phyloP scores from a whole-genome alignment of 306 rosid genomes.

The Hippophae rhamnoides region DNA sequence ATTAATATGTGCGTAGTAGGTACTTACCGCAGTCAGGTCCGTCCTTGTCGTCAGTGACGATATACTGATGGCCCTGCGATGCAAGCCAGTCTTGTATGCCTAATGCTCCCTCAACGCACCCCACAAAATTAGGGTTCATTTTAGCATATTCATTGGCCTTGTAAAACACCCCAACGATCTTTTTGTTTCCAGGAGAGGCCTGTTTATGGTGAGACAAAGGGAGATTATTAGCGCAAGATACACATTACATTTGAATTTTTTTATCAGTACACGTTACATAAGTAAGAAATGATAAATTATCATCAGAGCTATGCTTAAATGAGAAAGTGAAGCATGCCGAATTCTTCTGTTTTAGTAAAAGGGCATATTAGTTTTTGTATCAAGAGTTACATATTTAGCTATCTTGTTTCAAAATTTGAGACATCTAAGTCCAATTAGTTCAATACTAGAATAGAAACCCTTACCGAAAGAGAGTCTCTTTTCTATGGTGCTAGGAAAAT shows the following conservation, averaged over 20 bases:
- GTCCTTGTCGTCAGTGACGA: slow-evolving; percentile 96
- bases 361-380: too few species aligned
- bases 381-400: too few species aligned
- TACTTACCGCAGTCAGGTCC: slow-evolving; percentile 68
- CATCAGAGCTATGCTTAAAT: too few species aligned
- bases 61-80: slow-evolving; percentile 81
- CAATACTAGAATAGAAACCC: too few species aligned
- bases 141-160: slow-evolving; percentile 76
- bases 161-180: slow-evolving; percentile 94
- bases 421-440: too few species aligned
- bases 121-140: slow-evolving; percentile 78
- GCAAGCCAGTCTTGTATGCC: slow-evolving; percentile 89
- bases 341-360: too few species aligned
- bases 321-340: too few species aligned
- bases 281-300: too few species aligned
- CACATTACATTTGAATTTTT: background rate
- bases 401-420: too few species aligned
- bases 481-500: too few species aligned
- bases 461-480: too few species aligned
- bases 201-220: slow-evolving; percentile 19
- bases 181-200: slow-evolving; percentile 70
- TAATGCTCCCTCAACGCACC: slow-evolving; percentile 78
- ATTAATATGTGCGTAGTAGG: background rate
- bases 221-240: background rate
- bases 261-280: background rate